Base-by-base conservation (phyloP, 495 filamentous ascomycete genomes). In the Xylaria grammica region DNA sequence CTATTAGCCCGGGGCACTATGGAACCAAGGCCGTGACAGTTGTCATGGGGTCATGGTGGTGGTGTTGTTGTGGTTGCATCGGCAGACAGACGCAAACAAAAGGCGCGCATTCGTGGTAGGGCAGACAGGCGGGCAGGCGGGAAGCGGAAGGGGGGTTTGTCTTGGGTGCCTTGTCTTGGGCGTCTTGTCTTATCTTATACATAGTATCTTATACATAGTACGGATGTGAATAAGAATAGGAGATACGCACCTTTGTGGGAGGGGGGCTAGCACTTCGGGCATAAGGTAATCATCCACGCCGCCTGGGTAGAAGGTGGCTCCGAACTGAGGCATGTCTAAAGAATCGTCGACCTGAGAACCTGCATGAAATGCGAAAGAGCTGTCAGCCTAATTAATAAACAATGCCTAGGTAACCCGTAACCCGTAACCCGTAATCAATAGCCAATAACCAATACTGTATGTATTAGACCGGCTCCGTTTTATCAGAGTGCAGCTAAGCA, bases 301-400 rank as follows among this genome's bases (percentile, higher is more conserved):
- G 72, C 94, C 92, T 68, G 95, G 94, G 77, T 91, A 90, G 81
- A 96, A 97, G 51, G 94, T 96, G 63, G 94, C 92, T 73, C 89
- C 89, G 69, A 94, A 79, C 65, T 81, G 70, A 65, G 79, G 69
- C 77, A 81, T 82, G 40, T 80, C 75, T 64, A 51, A 65, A 73
- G 81, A 67, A 72, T 83, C 70, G 75, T 79, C 66, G 65, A 54
- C 59, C 60, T 72, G 71, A 63, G 65, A 71, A 67, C 71, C 80
- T 83, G 77, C 74, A 79, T 76, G 70, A 76, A 78, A 69, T 66
- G 67, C 61, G 66, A 63, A 71, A 69, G 54, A 65, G 62, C 63
- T 68, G 74, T 75, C 68, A 75, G 73, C 69, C 54, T n/a, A n/a
- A n/a, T n/a, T 40, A 36, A 54, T 32, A 26, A 34, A 4, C 32